Evolutionary conservation across 352 stramenopile genomes (phyloP), one percentile per base, ranked within the genome.

Genomic region (Pythium phragmiticola): DNA sequence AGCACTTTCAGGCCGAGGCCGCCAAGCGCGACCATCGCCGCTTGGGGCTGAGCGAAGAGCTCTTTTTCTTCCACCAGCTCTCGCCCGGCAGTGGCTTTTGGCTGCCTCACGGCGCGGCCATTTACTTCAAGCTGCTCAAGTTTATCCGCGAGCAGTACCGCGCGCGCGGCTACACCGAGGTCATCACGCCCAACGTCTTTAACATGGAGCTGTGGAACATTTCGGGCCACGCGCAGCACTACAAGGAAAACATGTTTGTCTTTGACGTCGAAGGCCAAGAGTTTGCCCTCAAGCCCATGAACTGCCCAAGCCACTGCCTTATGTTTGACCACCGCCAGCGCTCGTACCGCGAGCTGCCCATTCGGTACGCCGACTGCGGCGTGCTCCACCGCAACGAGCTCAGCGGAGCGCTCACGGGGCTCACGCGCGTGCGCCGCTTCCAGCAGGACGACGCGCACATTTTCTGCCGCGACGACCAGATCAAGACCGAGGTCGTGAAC

Each of bases 381-480:
- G 98, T 93, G 42, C 84, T 99, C 41, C 96, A 98, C 68, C 84
- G 92, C 41, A 99, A 99, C 65, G 97, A 99, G 68, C 82, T 92
- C 17, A 98, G 88, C 16, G 96, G 96, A 17, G 98, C 97, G 21
- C 83, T 99, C 41, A 98, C 98, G 57, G 97, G 97, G 5, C 78
- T 99, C 19, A 98, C 98, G 60, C 84, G 97, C 37, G 97, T 99
- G 51, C 82, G 97, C 26, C 96, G 96, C 36, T 99, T 99, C 80
- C 98, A 98, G 26, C 96, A 99, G 74, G 97, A 99, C 77, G 97
- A 99, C 75, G 97, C 96, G n/a, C 97, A 99, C 74, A 98, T 99
- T 63, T 99, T 98, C 73, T 99, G 96, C 76, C 89, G 96, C 23
- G 87, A 91, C 19, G 92, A 98, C 63, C 96, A 99, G 75, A 84